Base-by-base conservation (phyloP, 495 filamentous ascomycete genomes). In the Aspergillus cavernicola region DNA sequence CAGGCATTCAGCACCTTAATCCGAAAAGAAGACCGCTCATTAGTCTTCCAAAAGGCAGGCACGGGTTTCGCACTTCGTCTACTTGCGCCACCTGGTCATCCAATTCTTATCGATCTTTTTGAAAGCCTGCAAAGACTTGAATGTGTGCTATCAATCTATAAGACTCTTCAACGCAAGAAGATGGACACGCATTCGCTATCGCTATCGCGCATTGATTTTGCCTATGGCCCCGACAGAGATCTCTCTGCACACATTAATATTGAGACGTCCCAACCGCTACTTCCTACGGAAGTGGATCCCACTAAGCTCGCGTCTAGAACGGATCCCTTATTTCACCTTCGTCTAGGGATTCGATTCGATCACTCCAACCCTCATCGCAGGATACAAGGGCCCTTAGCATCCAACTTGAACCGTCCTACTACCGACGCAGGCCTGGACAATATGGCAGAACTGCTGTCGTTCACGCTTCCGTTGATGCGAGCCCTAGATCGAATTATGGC, bases 351-450 rank as follows among this genome's bases (percentile, higher is more conserved):
- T 33, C 61, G 52, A 6, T 71, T 97, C 19, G 79, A 85, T 18
- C 61, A 62, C 18, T 73, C 74, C 12, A 95, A 90, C 56, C 92
- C 92, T 0, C 91, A 96, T 63, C 74, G 86, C 38, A 81, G 87
- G 13, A 83, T 91, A 16, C 70, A 81, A 31, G 82, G 87, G 47
- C 70, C 80, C 24, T 72, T 97, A 11, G 79, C 77, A 6, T 71
- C 71, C 15, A 70, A 80, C 32, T 67, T 93, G 44, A 91, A 91
- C 63, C 54, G 63, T 13, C 45, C 51, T 32, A 72, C 72, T 4
- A 22, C 58, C 20, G 64, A 75, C n/a, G 51, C 64, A 1, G 80
- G 82, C 10, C 69, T 91, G 23, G 70, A 80, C 50, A 62, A 65
- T 7, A 78, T 87, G 26, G 71, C 82, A 18, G 70, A 65, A 9